These are phyloP conservation scores for Thozetella sp. DNA, from an alignment of 495 filamentous ascomycete species.

Conservation along the genomic window DNA sequence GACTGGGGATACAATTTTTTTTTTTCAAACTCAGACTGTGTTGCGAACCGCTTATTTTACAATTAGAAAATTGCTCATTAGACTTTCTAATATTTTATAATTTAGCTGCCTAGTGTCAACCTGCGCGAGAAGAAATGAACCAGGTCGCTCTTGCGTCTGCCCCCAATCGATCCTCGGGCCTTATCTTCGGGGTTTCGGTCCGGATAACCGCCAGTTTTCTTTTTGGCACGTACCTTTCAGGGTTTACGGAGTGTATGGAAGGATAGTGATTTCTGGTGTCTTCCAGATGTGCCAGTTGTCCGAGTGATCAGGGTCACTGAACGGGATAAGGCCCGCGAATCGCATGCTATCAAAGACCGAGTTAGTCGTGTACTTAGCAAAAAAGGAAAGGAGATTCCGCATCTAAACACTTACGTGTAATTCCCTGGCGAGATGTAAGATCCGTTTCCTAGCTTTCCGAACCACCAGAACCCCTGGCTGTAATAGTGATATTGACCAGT, in stretches of 20 bases:
- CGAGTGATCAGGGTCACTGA: conserved; percentile 21
- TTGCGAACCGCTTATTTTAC: too few species aligned
- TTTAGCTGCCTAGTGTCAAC: too few species aligned
- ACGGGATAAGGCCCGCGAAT: conserved; percentile 23
- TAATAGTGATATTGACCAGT: conserved; percentile 13
- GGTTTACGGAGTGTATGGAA: conserved; percentile 14
- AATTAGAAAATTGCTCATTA: too few species aligned
- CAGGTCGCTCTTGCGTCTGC: too few species aligned
- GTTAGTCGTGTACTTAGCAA: not conserved
- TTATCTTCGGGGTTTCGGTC: too few species aligned
- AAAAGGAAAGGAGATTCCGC: not conserved
- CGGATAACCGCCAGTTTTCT: too few species aligned
- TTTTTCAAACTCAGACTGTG: too few species aligned
- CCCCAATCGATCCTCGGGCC: too few species aligned
- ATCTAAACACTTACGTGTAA: conserved; percentile 32
- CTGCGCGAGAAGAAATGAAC: too few species aligned
- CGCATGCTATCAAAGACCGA: conserved; percentile 12
- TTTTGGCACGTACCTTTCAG: too few species aligned
- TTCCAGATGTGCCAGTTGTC: conserved; percentile 25
- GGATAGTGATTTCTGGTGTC: conserved; percentile 16
- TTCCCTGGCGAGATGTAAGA: conserved; percentile 31
- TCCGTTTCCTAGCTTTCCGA: conserved; percentile 31
- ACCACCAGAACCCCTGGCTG: conserved; percentile 27
- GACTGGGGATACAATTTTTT: too few species aligned
- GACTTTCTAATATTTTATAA: too few species aligned